Evolutionary conservation across 768 basidiomycete species (phyloP).

Genomic region (Podaxis sp.): DNA sequence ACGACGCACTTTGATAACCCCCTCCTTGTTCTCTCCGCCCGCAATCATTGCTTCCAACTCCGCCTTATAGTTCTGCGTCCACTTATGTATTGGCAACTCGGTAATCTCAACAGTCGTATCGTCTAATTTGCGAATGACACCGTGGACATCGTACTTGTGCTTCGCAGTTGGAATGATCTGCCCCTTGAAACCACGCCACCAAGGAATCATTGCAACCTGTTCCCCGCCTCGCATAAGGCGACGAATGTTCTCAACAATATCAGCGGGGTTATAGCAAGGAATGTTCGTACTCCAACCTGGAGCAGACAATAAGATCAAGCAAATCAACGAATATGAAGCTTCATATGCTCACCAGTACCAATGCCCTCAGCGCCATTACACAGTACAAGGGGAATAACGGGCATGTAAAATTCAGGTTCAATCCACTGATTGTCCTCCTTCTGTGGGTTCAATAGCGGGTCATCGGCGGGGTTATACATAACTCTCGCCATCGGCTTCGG

Average conservation of each 20-base stretch:
- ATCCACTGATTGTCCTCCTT: constrained; percentile 83
- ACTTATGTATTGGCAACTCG: constrained; percentile 91
- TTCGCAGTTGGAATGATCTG: constrained; percentile 76
- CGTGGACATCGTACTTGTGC: constrained; percentile 82
- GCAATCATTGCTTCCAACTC: constrained; percentile 82
- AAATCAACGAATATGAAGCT: background rate
- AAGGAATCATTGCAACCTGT: constrained; percentile 82
- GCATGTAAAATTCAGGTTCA: constrained; percentile 95
- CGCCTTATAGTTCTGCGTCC: constrained; percentile 93
- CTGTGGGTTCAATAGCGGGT: constrained; percentile 76
- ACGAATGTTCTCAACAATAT: constrained; percentile 85
- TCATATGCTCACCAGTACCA: constrained; percentile 68
- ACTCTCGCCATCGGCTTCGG: constrained; percentile 68
- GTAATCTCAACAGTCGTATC: constrained; percentile 92
- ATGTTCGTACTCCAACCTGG: constrained; percentile 92
- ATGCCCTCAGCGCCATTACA: constrained; percentile 97
- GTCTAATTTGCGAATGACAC: constrained; percentile 69
- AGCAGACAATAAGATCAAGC: background rate
- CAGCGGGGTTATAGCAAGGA: constrained; percentile 88
- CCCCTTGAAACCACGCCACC: constrained; percentile 97
- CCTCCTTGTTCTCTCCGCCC: constrained; percentile 41
- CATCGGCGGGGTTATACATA: constrained; percentile 81
- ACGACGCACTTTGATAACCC: constrained; percentile 66
- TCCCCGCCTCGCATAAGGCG: constrained; percentile 85
- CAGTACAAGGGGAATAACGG: constrained; percentile 81